Evolutionary conservation across 495 filamentous ascomycete genomes (phyloP).

Genomic region (Filosporella fistucella): DNA sequence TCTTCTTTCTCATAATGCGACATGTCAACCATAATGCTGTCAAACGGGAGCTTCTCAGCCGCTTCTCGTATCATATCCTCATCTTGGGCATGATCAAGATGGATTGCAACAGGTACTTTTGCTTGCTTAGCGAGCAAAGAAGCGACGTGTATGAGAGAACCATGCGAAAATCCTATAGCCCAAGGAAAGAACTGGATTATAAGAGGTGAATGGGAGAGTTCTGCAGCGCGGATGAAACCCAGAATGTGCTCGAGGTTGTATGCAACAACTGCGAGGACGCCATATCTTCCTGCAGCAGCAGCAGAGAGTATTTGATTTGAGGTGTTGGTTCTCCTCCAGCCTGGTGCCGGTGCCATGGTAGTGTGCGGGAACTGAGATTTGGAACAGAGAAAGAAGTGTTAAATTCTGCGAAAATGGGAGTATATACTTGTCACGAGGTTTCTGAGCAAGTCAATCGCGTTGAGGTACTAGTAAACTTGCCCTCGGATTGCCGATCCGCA

Average conservation of each 20-base stretch:
- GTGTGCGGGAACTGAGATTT: no score
- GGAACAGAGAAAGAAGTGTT: no score
- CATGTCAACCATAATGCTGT: slow-evolving; percentile 84
- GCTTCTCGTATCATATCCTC: slow-evolving; percentile 55
- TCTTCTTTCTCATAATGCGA: slow-evolving; percentile 78
- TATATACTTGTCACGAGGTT: no score
- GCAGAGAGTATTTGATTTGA: slow-evolving; percentile 10
- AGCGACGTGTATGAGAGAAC: slow-evolving; percentile 55
- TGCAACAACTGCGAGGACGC: slow-evolving; percentile 12
- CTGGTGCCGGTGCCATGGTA: slow-evolving; percentile 5
- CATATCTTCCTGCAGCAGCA: slow-evolving; percentile 13
- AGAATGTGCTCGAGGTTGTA: slow-evolving; percentile 50
- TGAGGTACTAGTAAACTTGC: no score
- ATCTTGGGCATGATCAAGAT: slow-evolving; percentile 74
- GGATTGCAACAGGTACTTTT: slow-evolving; percentile 64
- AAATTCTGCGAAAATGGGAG: no score
- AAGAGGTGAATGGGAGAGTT: slow-evolving; percentile 51
- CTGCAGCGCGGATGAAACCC: slow-evolving; percentile 55
- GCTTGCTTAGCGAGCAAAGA: slow-evolving; percentile 57
- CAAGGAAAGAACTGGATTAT: slow-evolving; percentile 69
- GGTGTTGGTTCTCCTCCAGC: slow-evolving; percentile 5
- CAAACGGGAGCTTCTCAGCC: slow-evolving; percentile 43
- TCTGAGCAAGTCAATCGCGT: no score
- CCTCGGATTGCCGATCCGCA: no score
- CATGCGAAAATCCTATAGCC: slow-evolving; percentile 53